These are phyloP conservation scores for Escovopsis sp. DNA, from an alignment of 2,329 filamentous ascomycete genomes.

Conservation along the genomic window DNA sequence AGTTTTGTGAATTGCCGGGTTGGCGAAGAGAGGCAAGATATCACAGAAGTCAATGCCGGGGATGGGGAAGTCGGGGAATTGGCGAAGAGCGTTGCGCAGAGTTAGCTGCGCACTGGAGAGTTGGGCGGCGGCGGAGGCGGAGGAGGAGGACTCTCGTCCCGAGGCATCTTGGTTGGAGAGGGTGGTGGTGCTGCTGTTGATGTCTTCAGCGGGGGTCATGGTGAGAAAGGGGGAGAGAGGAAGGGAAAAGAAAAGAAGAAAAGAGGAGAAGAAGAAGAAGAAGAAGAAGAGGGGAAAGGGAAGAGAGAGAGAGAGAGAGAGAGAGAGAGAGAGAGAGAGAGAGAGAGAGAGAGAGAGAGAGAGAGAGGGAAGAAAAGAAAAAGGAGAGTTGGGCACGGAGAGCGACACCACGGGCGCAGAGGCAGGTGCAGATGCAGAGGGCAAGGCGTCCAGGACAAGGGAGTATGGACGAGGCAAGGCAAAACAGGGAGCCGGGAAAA, in stretches of 20 bases:
- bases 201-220: constrained; percentile 15
- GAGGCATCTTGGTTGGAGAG: constrained; percentile 38
- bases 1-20: constrained; percentile 55
- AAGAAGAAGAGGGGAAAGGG: constrained; percentile 10
- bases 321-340: constrained; percentile 8
- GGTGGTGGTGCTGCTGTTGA: constrained; percentile 11
- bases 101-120: constrained; percentile 55
- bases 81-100: constrained; percentile 60
- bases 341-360: constrained; percentile 8
- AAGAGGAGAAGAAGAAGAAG: constrained; percentile 11
- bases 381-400: constrained; percentile 8
- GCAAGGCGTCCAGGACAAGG: constrained; percentile 4
- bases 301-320: constrained; percentile 13
- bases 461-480: neutral
- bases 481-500: too few species aligned
- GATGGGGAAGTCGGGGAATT: constrained; percentile 84
- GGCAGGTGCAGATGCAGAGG: constrained; percentile 1
- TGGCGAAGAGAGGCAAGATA: constrained; percentile 89
- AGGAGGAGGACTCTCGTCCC: constrained; percentile 47
- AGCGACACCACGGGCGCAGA: neutral
- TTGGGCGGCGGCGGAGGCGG: constrained; percentile 48
- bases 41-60: constrained; percentile 94
- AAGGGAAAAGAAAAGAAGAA: constrained; percentile 10
- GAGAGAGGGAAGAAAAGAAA: constrained; percentile 16
- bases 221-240: constrained; percentile 10